Base-by-base conservation (phyloP, 805 yeast genomes). In the Pichia thaimueangensis region DNA sequence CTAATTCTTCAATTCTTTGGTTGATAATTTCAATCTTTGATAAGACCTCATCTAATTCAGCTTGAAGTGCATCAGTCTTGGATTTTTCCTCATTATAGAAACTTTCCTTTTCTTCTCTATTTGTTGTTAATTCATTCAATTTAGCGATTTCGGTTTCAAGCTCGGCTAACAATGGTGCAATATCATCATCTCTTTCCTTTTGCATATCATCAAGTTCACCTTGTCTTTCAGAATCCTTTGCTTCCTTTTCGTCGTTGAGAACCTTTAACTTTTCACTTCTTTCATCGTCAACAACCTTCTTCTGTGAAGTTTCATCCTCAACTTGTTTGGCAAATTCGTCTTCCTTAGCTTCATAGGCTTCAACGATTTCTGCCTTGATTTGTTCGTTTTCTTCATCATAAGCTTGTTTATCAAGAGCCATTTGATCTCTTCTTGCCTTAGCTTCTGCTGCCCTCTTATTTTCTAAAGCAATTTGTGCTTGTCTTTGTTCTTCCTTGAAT, bases 81-180 rank as follows among this genome's bases (percentile, higher is more conserved):
- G 63, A 59, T 22, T 61, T 53, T 48, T 74, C 74, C 32, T 72
- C 71, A 25, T 66, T 56, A 15, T 63, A 64, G 34, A 67, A 73
- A 30, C 69, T 73, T 44, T 68, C 67, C 16, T 67, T 57, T 48
- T 69, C 75, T 37, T 65, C 66, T 56, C 74, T 73, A 46, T 74
- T 71, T 43, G 70, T 63, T 32, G 71, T 69, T 51, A 78, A 64
- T n/a, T 70, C 72, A 37, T 65, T 62, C 55, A 79, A 67, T 47
- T 71, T 70, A 21, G 62, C 64, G 28, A 69, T 67, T 61, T 79
- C 84, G 24, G 53, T 53, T 47, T 66, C 68, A 53, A 76, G 65
- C 52, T 73, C 79, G 29, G 68, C 77, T 51, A 76, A 65, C 17
- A 71, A 59, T 37, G 86, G 86, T 38, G 73, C 70, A 49, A 78